Percentiles rank a stretch among this genome's conserved stretches.
phyloP scores from a whole-genome alignment of 1,284 basidiomycete species.

The Ceratobasidium sp. region DNA sequence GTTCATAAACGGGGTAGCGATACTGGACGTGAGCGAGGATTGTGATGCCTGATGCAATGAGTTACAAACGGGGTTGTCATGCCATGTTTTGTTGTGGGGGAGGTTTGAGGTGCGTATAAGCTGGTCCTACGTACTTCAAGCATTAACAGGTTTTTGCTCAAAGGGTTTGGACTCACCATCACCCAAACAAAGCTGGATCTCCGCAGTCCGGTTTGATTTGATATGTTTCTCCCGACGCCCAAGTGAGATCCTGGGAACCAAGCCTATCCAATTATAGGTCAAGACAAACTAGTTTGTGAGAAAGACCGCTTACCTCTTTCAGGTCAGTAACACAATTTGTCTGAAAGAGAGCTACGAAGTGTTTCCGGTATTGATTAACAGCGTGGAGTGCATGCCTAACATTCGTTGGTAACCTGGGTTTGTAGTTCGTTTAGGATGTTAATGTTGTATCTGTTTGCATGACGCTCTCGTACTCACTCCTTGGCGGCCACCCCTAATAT shows the following conservation, averaged over 20 bases:
- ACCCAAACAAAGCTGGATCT: conserved; percentile 24
- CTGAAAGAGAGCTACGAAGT: conserved; percentile 6
- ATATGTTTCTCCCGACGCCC: conserved; percentile 40
- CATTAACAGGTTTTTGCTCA: not conserved
- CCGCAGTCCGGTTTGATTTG: not conserved
- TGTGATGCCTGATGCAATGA: no score
- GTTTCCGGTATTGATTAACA: conserved; percentile 39
- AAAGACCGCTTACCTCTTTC: conserved; percentile 30
- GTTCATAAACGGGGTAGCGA: no score
- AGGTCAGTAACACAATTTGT: not conserved
- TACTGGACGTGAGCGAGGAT: no score
- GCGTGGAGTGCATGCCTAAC: conserved; percentile 42
- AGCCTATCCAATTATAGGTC: not conserved
- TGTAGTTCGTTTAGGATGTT: no score
- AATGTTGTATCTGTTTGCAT: no score
- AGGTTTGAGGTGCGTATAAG: not conserved
- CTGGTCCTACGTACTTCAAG: not conserved
- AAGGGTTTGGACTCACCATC: not conserved
- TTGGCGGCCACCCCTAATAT: conserved; percentile 14
- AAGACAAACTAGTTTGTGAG: not conserved
- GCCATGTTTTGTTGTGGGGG: not conserved
- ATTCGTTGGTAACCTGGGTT: conserved; percentile 25
- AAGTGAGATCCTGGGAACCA: conserved; percentile 41
- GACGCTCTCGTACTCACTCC: not conserved
- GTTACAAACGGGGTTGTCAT: no score